Base-by-base conservation (phyloP, 1,284 basidiomycete species). In the Rhodotorula sp. region DNA sequence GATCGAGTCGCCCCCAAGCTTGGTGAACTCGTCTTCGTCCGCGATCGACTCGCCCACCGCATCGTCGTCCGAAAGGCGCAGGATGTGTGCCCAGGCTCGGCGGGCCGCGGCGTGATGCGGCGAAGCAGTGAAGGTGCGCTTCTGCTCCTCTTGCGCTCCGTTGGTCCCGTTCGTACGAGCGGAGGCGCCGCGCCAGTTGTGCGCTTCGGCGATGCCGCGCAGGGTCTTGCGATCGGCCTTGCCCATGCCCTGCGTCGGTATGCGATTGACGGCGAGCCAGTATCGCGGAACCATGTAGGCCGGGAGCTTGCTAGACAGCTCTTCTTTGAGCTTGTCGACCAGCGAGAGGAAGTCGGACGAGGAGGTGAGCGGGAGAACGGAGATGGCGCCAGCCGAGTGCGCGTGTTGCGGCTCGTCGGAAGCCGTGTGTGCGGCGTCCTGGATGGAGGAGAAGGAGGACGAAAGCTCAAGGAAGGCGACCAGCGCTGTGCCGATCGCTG, bases 1-100 rank as follows among this genome's bases (percentile, higher is more conserved):
- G 61, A 78, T 78, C 52, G 76, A 77, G 56, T 78, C 77, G 23
- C 77, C 77, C 4, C 77, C 77, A 8, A 78, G 65, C 48, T 67
- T 72, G 9, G 73, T 70, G 64, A 78, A 78, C 14, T 64, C 65
- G 62, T 78, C 77, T 7, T 66, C 53, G 48, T 73, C 71, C 7
- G 55, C 70, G 34, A 77, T 72, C 2, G 67, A 57, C 16, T 25
- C 27, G 12, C 60, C 60, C 1, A 4, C n/a, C 3, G 49, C 34
- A 41, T 67, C 69, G 4, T 62, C 61, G 5, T 41, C 48, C 3
- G 42, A n/a, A 2, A 71, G 21, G 9, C 71, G 68, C 21, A 78
- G 65, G 9, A 74, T 73, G 19, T 41, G 45, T 3, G 68, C 53
- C 76, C 76, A 77, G 0, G 73, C 72, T 3, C 66, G 52, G 1